These are phyloP conservation scores for Phyllosticta citrichinensis DNA, from an alignment of 2,329 filamentous ascomycete genomes.

Conservation along the genomic window DNA sequence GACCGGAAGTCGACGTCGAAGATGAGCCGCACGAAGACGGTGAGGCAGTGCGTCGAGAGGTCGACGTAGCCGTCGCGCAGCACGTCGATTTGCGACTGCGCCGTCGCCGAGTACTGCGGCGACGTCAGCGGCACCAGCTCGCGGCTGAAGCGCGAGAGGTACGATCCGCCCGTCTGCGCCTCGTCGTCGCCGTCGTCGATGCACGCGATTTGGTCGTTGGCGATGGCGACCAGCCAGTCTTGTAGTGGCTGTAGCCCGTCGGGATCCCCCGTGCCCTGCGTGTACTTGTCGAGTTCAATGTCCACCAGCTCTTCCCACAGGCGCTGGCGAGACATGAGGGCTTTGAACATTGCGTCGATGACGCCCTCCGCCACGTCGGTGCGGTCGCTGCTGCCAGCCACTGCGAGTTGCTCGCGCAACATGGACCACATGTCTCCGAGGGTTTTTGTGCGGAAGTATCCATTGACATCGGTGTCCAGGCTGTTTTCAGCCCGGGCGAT, in stretches of 20 bases:
- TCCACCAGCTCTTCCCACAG: constrained; percentile 83
- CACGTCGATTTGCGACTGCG: constrained; percentile 59
- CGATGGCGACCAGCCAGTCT: constrained; percentile 93
- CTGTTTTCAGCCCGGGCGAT: constrained; percentile 67
- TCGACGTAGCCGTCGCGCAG: constrained; percentile 91
- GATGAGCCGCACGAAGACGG: constrained; percentile 74
- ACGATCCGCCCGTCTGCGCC: constrained; percentile 52
- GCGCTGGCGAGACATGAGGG: constrained; percentile 71
- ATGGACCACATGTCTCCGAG: constrained; percentile 95
- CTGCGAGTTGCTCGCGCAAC: constrained; percentile 83
- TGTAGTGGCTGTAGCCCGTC: constrained; percentile 65
- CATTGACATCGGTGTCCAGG: constrained; percentile 78
- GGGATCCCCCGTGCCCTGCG: constrained; percentile 41
- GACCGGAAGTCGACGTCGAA: constrained; percentile 81
- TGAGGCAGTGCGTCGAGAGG: constrained; percentile 85
- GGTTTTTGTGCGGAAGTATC: constrained; percentile 85
- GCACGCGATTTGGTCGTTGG: constrained; percentile 97
- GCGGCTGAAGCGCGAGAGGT: constrained; percentile 75
- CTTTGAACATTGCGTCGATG: constrained; percentile 88
- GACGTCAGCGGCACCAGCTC: constrained; percentile 76
- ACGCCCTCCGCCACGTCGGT: constrained; percentile 90
- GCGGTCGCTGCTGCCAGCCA: constrained; percentile 74
- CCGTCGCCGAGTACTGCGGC: constrained; percentile 63
- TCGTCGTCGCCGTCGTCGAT: constrained; percentile 69
- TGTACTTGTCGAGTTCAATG: constrained; percentile 70